Evolutionary conservation across 441 rosid genomes (phyloP).

Genomic region (Pelargonium myrrhifolium): DNA sequence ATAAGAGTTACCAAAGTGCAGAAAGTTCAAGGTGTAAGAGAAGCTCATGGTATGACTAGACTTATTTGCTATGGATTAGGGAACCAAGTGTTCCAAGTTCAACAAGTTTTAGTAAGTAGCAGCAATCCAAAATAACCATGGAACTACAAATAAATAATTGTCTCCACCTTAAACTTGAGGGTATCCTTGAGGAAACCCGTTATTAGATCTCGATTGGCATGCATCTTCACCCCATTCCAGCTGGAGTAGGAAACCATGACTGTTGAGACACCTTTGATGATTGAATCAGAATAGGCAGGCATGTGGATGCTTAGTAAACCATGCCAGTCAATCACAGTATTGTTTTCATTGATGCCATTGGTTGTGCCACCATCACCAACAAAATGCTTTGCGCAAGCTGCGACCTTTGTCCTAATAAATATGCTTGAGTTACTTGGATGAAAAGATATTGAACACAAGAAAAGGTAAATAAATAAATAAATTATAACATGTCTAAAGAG

Average conservation of each 20-base stretch:
- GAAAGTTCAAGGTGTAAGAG: neutral
- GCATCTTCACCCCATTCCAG: constrained; percentile 69
- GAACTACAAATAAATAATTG: neutral
- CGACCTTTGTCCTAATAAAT: constrained; percentile 37
- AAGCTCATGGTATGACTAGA: neutral
- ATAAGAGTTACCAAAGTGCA: neutral
- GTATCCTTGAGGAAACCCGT: constrained; percentile 55
- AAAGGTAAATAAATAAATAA: too few relatives aligned
- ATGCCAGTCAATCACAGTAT: constrained; percentile 46
- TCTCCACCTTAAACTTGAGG: constrained; percentile 45
- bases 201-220: constrained; percentile 45
- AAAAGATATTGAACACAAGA: neutral
- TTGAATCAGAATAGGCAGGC: constrained; percentile 56
- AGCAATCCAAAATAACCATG: too few relatives aligned
- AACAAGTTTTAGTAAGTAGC: too few relatives aligned
- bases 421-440: constrained; percentile 17
- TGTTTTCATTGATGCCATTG: constrained; percentile 53
- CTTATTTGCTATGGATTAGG: too few relatives aligned
- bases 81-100: too few relatives aligned
- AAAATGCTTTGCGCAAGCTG: constrained; percentile 62
- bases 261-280: constrained; percentile 55
- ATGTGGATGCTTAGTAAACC: constrained; percentile 50
- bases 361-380: constrained; percentile 72
- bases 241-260: constrained; percentile 69
- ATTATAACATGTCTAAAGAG: neutral